Conservation (phyloP, 164 flowering plant species). For the Tetrastigma voinierianum region DNA sequence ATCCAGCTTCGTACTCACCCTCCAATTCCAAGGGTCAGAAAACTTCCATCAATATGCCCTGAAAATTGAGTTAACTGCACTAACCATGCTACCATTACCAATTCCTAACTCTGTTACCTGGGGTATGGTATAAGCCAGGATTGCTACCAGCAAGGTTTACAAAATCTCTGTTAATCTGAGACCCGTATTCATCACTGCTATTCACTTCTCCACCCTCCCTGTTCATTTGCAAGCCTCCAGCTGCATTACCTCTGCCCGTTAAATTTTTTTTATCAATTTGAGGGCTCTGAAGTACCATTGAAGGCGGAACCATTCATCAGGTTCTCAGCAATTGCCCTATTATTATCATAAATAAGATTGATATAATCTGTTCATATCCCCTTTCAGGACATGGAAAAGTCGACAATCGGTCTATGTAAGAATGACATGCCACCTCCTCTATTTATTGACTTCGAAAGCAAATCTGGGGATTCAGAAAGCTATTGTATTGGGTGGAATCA, state of each 20-base stretch:
- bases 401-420: background rate
- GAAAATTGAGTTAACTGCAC: background rate
- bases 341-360: background rate
- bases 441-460: background rate
- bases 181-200: background rate
- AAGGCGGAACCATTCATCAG: constrained; percentile 1
- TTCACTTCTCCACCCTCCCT: constrained; percentile 5
- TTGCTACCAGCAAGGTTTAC: background rate
- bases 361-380: background rate
- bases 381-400: constrained; percentile 1
- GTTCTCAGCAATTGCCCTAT: background rate
- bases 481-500: constrained; percentile 2
- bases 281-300: constrained; percentile 1
- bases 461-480: constrained; percentile 2
- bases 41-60: constrained; percentile 7
- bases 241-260: background rate
- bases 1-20: constrained; percentile 5
- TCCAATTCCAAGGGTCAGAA: constrained; percentile 13
- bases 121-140: background rate
- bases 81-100: constrained; percentile 2
- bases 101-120: background rate
- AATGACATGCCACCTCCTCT: constrained; percentile 2
- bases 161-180: background rate
- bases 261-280: background rate
- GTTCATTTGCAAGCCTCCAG: background rate